Evolutionary conservation across 495 filamentous ascomycete genomes (phyloP).

Genomic region (Margaritispora aquatica): DNA sequence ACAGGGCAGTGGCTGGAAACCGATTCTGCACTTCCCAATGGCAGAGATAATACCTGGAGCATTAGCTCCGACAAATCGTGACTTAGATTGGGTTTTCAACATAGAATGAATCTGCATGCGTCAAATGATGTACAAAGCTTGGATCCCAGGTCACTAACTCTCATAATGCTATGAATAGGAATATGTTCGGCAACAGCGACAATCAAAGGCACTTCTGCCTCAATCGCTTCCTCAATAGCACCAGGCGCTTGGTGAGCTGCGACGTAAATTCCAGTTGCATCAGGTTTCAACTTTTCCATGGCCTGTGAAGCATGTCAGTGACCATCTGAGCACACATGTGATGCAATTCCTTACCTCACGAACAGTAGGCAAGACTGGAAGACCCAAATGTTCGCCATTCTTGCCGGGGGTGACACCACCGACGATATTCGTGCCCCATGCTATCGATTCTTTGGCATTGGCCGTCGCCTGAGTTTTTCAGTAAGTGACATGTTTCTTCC

Average conservation of each 20-base stretch:
- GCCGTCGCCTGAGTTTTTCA: slow-evolving; percentile 56
- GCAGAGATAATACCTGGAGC: slow-evolving; percentile 85
- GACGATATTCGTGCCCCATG: slow-evolving; percentile 83
- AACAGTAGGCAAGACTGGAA: slow-evolving; percentile 73
- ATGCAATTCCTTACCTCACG: slow-evolving; percentile 44
- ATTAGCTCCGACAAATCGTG: slow-evolving; percentile 78
- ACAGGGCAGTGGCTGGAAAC: slow-evolving; percentile 77
- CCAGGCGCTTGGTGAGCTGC: slow-evolving; percentile 67
- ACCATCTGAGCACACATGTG: background rate
- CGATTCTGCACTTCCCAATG: slow-evolving; percentile 73
- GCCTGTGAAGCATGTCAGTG: slow-evolving; percentile 41
- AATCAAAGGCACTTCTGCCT: slow-evolving; percentile 79
- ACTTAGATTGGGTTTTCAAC: slow-evolving; percentile 72
- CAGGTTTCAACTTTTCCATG: slow-evolving; percentile 66
- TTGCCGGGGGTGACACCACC: slow-evolving; percentile 79
- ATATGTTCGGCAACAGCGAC: slow-evolving; percentile 92
- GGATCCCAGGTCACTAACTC: slow-evolving; percentile 40
- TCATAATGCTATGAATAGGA: slow-evolving; percentile 76
- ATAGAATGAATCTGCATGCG: slow-evolving; percentile 58
- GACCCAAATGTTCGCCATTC: slow-evolving; percentile 70
- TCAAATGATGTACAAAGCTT: background rate
- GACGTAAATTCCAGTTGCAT: slow-evolving; percentile 84
- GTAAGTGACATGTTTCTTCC: background rate
- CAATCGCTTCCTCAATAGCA: slow-evolving; percentile 86
- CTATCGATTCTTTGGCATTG: slow-evolving; percentile 75